Base-by-base conservation (phyloP, 1,284 basidiomycete species). In the Pyrrhoderma lamaoense region DNA sequence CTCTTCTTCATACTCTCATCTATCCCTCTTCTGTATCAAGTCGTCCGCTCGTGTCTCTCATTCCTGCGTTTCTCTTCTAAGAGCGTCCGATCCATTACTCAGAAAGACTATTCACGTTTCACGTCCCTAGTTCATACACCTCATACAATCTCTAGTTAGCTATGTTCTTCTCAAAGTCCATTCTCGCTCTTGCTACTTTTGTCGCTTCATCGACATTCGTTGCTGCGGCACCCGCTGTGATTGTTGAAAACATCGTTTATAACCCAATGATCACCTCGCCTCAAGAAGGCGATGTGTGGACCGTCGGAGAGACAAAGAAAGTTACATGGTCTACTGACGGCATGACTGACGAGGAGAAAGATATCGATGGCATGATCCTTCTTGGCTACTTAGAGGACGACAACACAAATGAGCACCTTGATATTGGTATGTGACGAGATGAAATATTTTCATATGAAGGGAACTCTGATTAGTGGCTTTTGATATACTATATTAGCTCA, bases 261-360 rank as follows among this genome's bases (percentile, higher is more conserved):
- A 68, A 67, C 48, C 79, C 80, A 0, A 45, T 54, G 2, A 72
- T 82, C 60, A 74, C 64, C 3, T 58, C 54, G 4, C 77, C 77
- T 3, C 51, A 37, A 8, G 35, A 42, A 2, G 50, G 52, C 4
- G 50, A 40, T 3, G 23, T 58, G 8, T 80, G 76, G 77, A 3
- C 47, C 3, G 54, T 60, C 40, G 70, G 71, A 16, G 61, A 62
- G 3, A 51, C 7, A 1, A 69, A 74, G 56, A 62, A 57, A 14
- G 69, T 80, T 55, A 61, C 61, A 44, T 80, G 78, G 78, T 55
- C 57, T 35, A 67, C 64, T 5, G n/a, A 47, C 27, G 45, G 59
- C 22, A 52, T 76, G 38, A 72, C 74, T 9, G 2, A 5, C 0
- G 60, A 60, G 13, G 61, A 57, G 19, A 16, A 52, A 51, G 59